Evolutionary conservation across 495 filamentous ascomycete species (phyloP).

Genomic region (Podospora pseudoanserina): DNA sequence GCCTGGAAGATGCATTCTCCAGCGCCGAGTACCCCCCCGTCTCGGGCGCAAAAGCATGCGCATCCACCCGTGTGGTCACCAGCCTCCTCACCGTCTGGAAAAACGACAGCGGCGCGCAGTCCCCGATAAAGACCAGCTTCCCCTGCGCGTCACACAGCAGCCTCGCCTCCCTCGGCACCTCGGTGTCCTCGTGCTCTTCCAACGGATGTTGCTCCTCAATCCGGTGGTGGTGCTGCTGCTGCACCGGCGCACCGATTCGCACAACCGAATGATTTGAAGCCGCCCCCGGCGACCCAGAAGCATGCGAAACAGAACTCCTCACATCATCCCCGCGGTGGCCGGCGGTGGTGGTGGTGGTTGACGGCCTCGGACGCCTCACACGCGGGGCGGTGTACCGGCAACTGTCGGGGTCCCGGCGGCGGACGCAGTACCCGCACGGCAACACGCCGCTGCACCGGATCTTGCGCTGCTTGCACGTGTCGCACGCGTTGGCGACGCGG

Average conservation of each 20-base stretch:
- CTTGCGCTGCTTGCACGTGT: slow-evolving; percentile 45
- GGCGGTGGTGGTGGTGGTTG: neutral
- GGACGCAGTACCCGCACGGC: slow-evolving; percentile 37
- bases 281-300: neutral
- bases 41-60: slow-evolving; percentile 61
- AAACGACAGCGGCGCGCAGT: slow-evolving; percentile 65
- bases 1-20: slow-evolving; percentile 42
- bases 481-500: slow-evolving; percentile 44
- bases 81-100: slow-evolving; percentile 65
- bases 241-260: neutral
- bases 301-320: neutral
- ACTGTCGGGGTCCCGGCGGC: slow-evolving; percentile 23
- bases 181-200: slow-evolving; percentile 40
- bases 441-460: slow-evolving; percentile 39
- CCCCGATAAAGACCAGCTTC: slow-evolving; percentile 63
- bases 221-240: neutral
- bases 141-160: slow-evolving; percentile 57
- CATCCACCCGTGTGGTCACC: slow-evolving; percentile 59
- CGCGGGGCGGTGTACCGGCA: slow-evolving; percentile 30
- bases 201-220: neutral
- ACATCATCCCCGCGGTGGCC: too few relatives aligned
- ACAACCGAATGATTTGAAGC: neutral
- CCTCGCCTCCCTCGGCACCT: slow-evolving; percentile 48
- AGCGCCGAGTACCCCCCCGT: slow-evolving; percentile 61
- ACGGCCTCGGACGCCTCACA: slow-evolving; percentile 16